Evolutionary conservation across 441 rosid species (phyloP).

Genomic region (Gossypium gossypioides): DNA sequence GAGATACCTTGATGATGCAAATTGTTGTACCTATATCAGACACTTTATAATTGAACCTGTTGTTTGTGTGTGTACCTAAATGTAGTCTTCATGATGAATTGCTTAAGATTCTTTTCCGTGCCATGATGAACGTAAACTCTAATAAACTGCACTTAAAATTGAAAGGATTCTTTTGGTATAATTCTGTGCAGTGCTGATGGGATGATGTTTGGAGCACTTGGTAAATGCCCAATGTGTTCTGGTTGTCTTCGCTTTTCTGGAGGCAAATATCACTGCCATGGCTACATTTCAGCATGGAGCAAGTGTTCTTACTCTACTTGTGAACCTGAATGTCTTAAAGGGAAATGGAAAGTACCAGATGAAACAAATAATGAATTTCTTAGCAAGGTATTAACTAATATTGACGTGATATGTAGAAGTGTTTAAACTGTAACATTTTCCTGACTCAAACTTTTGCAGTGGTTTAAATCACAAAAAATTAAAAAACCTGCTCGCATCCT

Average conservation of each 20-base stretch:
- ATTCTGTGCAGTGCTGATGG: slow-evolving; percentile 71
- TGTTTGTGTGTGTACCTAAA: neutral
- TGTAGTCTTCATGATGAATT: neutral
- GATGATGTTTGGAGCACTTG: slow-evolving; percentile 89
- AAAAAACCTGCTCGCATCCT: slow-evolving; percentile 58
- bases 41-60: neutral
- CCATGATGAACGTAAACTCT: slow-evolving; percentile 4
- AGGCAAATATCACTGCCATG: slow-evolving; percentile 63
- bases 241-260: slow-evolving; percentile 68
- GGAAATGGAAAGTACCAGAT: slow-evolving; percentile 83
- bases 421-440: slow-evolving; percentile 6
- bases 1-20: neutral
- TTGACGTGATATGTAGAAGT: slow-evolving; percentile 4
- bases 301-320: slow-evolving; percentile 69
- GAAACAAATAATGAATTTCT: slow-evolving; percentile 58
- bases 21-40: neutral
- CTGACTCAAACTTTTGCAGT: slow-evolving; percentile 42
- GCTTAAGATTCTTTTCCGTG: neutral
- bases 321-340: slow-evolving; percentile 61
- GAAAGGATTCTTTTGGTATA: slow-evolving; percentile 13
- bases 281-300: slow-evolving; percentile 81
- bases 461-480: slow-evolving; percentile 75
- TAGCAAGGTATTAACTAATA: slow-evolving; percentile 37
- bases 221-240: slow-evolving; percentile 62
- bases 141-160: neutral